Evolutionary conservation across 352 stramenopile species (phyloP), one percentile per base, ranked within the genome.

Genomic region (Phytophthora citrophthora): DNA sequence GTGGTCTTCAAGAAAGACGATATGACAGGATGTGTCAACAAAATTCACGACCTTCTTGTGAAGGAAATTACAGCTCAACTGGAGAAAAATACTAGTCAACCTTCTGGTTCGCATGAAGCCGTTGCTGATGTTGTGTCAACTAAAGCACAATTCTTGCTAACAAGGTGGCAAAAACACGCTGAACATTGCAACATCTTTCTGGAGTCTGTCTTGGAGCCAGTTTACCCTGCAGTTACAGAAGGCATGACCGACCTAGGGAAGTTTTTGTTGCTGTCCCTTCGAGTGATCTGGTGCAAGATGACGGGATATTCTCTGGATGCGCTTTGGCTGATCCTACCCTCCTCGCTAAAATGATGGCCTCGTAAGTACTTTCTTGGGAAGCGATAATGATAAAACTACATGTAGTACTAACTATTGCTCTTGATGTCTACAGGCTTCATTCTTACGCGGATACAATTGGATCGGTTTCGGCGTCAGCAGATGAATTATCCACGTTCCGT

Each of bases 1-100:
- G 58, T 90, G 1, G 1, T 15, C 0, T 83, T 80, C 15, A 72
- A 75, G 24, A 74, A 58, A 43, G 60, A 48, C 8, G 77, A 90
- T 32, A 55, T 72, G 34, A 68, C 63, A 43, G 54, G 58, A 6
- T 80, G 64, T 41, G 74, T 87, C 16, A 70, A 59, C n/a, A 64
- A 67, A 5, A 66, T 89, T 15, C 64, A 85, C 29, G 27, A 60
- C 12, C 26, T 70, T 54, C 50, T 89, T 24, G 51, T 56, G 10
- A 39, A 61, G 15, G 59, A 76, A 44, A 55, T 57, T 38, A 56
- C 59, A 7, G 32, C 20, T 4, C 26, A 71, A 10, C 15, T 18
- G 18, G 36, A 51, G 12, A 36, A 32, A 36, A 34, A 56, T 41
- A 29, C 43, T 44, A 2, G 2, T 31, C 40, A 62, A 36, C n/a